Evolutionary conservation across 2,329 filamentous ascomycete genomes (phyloP).

Genomic region (Lachnellula hyalina): DNA sequence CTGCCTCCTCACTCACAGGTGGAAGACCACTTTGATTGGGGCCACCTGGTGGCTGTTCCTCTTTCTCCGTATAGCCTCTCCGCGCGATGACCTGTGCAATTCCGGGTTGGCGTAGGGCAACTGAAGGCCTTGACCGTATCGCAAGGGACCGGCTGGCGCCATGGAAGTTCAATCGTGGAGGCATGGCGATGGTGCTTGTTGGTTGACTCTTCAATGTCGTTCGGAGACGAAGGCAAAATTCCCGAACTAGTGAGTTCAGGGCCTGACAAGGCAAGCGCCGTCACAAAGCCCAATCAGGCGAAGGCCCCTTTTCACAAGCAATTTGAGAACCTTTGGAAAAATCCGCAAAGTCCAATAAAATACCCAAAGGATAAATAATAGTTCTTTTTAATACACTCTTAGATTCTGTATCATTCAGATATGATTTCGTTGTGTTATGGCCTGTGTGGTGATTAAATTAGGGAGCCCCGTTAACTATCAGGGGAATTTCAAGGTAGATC

Average conservation of each 20-base stretch:
- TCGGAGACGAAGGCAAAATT: background rate
- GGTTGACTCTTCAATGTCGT: too few species aligned
- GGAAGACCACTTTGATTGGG: slow-evolving; percentile 49
- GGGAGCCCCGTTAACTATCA: too few species aligned
- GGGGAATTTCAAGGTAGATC: too few species aligned
- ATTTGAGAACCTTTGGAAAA: too few species aligned
- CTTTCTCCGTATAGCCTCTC: slow-evolving; percentile 28
- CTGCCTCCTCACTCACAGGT: slow-evolving; percentile 61
- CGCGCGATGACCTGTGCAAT: slow-evolving; percentile 20
- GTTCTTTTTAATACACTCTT: too few species aligned
- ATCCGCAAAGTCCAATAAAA: too few species aligned
- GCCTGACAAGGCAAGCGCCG: slow-evolving; percentile 1
- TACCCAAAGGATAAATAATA: too few species aligned
- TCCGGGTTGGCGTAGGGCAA: slow-evolving; percentile 26
- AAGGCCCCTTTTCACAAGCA: background rate
- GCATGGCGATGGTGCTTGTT: slow-evolving; percentile 38
- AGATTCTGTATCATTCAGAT: too few species aligned
- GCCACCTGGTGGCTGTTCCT: slow-evolving; percentile 30
- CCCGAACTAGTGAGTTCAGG: background rate
- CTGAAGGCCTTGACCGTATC: slow-evolving; percentile 34
- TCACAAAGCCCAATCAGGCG: background rate
- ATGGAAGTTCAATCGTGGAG: slow-evolving; percentile 48
- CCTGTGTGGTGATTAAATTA: too few species aligned
- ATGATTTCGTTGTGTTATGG: too few species aligned
- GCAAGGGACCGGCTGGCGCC: slow-evolving; percentile 39